Evolutionary conservation across 352 stramenopile genomes (phyloP).

Genomic region (Pythium pectinolyticum): DNA sequence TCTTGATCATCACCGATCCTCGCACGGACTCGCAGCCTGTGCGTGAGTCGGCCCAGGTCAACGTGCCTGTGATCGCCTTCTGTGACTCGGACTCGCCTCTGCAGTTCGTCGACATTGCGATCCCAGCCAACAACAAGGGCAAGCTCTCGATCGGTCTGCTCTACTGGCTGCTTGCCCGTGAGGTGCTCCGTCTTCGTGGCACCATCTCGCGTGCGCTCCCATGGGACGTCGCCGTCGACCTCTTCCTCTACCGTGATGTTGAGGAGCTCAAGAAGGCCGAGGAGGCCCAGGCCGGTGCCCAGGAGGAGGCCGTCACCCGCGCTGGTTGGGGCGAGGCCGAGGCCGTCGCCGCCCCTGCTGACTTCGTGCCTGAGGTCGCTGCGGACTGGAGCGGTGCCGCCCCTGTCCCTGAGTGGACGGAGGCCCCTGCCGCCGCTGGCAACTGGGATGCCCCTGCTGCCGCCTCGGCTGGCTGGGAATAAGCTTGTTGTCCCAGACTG

Average conservation of each 20-base stretch:
- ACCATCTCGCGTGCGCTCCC: slow-evolving; percentile 92
- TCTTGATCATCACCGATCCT: slow-evolving; percentile 99
- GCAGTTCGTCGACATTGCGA: slow-evolving; percentile 99
- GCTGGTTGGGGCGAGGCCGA: slow-evolving; percentile 72
- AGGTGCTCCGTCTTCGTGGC: slow-evolving; percentile 97
- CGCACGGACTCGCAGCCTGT: slow-evolving; percentile 97
- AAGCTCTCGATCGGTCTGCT: slow-evolving; percentile 99
- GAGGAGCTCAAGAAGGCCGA: slow-evolving; percentile 99
- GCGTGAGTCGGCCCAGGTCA: slow-evolving; percentile 98
- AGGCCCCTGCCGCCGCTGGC: slow-evolving; percentile 51
- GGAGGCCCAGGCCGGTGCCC: slow-evolving; percentile 92
- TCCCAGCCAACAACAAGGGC: slow-evolving; percentile 99
- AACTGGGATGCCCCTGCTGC: slow-evolving; percentile 60
- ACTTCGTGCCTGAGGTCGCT: slow-evolving; percentile 47
- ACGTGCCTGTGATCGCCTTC: slow-evolving; percentile 99
- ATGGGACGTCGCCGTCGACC: slow-evolving; percentile 99
- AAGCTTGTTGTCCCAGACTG: slow-evolving; percentile 40
- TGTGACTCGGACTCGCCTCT: slow-evolving; percentile 99
- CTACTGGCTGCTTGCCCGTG: slow-evolving; percentile 99
- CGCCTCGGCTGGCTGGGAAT: slow-evolving; percentile 75
- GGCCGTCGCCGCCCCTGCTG: slow-evolving; percentile 42
- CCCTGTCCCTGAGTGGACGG: slow-evolving; percentile 71
- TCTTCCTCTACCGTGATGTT: slow-evolving; percentile 99
- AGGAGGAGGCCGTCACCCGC: slow-evolving; percentile 64
- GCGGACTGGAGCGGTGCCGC: slow-evolving; percentile 66